phyloP scores from a whole-genome alignment of 345 rosid genomes.

The Populus pruinosa region DNA sequence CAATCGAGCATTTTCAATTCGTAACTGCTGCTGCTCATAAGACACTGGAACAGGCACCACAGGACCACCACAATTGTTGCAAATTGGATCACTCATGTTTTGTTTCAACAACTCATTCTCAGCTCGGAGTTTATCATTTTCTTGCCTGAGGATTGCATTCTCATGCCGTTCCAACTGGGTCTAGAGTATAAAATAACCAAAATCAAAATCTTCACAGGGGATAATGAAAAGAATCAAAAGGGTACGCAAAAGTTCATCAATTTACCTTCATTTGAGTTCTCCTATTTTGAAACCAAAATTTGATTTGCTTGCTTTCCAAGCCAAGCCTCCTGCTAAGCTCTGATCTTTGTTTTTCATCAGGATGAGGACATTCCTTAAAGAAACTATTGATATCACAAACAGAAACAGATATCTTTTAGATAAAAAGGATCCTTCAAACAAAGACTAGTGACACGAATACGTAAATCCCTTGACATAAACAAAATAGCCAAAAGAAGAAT shows the following conservation, averaged over 20 bases:
- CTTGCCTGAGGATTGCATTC: constrained; percentile 56
- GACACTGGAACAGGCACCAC: constrained; percentile 40
- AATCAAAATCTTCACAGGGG: neutral
- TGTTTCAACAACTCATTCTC: constrained; percentile 57
- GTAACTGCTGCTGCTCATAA: constrained; percentile 49
- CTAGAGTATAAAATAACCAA: constrained; percentile 26
- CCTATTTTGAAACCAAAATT: constrained; percentile 81
- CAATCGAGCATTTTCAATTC: constrained; percentile 61
- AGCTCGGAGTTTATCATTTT: constrained; percentile 57
- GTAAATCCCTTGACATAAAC: neutral
- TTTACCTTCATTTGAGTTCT: constrained; percentile 78
- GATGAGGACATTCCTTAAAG: constrained; percentile 70
- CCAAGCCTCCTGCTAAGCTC: constrained; percentile 55
- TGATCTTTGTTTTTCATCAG: constrained; percentile 61
- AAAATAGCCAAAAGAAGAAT: neutral
- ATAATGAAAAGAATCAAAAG: neutral
- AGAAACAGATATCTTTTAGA: neutral
- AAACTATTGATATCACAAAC: constrained; percentile 30
- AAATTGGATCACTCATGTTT: constrained; percentile 42
- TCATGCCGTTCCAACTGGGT: constrained; percentile 73
- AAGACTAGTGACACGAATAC: neutral
- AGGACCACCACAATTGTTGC: constrained; percentile 66
- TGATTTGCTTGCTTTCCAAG: constrained; percentile 55
- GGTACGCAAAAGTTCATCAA: neutral
- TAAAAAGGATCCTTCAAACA: neutral